Percentiles rank a stretch among this genome's conserved stretches.
phyloP scores from a whole-genome alignment of 306 rosid species.

The Cotoneaster glaucophyllus region DNA sequence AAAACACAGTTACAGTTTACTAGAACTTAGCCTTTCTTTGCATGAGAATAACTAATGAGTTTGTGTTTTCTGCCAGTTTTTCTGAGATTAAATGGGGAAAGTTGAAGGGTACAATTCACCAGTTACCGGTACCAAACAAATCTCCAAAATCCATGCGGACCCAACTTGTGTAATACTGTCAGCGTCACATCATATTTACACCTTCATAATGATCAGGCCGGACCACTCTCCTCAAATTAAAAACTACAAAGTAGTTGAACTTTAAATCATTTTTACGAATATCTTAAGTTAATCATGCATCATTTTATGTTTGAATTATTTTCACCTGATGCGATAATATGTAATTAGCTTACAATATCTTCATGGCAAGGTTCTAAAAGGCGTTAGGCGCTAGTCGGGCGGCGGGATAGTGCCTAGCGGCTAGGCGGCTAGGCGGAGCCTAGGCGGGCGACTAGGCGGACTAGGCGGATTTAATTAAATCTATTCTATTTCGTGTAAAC shows the following conservation, averaged over 20 bases:
- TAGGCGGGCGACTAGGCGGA: no score
- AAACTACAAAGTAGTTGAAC: neutral
- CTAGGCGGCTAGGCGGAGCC: no score
- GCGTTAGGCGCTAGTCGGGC: no score
- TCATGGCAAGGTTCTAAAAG: no score
- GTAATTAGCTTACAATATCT: no score
- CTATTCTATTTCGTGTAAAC: no score
- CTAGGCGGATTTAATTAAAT: no score
- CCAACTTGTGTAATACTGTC: neutral
- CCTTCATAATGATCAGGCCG: neutral
- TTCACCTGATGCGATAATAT: no score
- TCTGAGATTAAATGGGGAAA: neutral
- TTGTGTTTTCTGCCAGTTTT: neutral
- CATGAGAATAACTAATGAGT: neutral
- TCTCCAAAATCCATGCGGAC: neutral
- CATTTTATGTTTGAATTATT: no score
- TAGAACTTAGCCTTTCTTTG: neutral
- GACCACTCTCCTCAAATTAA: neutral
- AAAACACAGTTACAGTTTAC: neutral
- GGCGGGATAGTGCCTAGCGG: no score
- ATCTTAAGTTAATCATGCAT: no score
- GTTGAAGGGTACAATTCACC: neutral
- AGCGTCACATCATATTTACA: neutral
- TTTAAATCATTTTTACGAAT: rapidly evolving
- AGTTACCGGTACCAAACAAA: neutral